Percentiles rank a stretch among this genome's conserved stretches.
Evolutionary conservation across 352 stramenopile species (phyloP).

Genomic region (Phytophthora pluvialis): DNA sequence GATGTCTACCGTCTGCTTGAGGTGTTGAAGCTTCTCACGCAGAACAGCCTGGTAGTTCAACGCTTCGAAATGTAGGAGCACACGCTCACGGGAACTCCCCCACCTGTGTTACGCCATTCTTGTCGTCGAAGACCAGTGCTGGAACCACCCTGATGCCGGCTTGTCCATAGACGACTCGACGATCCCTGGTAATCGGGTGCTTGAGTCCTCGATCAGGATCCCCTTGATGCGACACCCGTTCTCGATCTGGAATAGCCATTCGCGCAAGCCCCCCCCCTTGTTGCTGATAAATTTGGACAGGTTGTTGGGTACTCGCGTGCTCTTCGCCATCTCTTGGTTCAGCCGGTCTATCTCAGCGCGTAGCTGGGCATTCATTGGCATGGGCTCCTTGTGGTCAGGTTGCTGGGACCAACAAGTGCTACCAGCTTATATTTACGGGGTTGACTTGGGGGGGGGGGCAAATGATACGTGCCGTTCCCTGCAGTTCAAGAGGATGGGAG

Average conservation of each 20-base stretch:
- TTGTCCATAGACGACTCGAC: neutral
- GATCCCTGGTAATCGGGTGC: neutral
- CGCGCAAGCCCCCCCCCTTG: neutral
- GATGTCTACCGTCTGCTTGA: neutral
- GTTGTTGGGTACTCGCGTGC: neutral
- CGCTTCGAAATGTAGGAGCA: too few species aligned
- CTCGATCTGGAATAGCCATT: constrained; percentile 7
- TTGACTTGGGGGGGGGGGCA: too few species aligned
- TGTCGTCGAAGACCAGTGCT: neutral
- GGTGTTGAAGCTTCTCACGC: neutral
- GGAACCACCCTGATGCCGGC: too few species aligned
- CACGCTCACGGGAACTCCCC: constrained; percentile 1
- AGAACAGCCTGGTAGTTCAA: neutral
- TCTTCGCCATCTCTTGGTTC: neutral
- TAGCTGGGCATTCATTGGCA: neutral
- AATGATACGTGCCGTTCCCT: too few species aligned
- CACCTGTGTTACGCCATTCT: neutral
- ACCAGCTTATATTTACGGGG: neutral
- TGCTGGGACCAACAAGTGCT: constrained; percentile 6
- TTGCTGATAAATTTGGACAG: neutral
- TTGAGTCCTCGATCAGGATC: constrained; percentile 7
- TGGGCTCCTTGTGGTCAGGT: constrained; percentile 1
- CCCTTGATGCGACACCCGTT: constrained; percentile 10
- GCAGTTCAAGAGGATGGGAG: too few species aligned
- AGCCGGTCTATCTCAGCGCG: neutral